Base-by-base conservation (phyloP, 805 yeast species). In the Yarrowia alimentaria region DNA sequence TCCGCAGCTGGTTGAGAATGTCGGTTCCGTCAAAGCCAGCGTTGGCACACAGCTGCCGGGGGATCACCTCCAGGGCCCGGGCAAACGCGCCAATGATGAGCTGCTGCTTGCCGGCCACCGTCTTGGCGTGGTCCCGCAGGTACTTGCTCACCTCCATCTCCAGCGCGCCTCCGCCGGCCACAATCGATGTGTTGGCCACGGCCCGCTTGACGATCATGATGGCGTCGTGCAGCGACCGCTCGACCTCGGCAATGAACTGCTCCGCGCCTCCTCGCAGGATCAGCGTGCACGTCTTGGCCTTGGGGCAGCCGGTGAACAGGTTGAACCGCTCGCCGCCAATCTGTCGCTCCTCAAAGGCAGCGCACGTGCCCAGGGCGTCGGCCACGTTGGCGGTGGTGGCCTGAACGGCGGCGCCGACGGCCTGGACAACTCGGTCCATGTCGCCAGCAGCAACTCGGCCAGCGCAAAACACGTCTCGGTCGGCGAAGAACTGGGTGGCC, bases 11-110 rank as follows among this genome's bases (percentile, higher is more conserved):
- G 68, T 93, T 93, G 60, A 93, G 78, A 54, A 93, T 71, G 65
- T 93, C 98, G n/a, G 95, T 87, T 16, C 95, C 94, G 65, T 93
- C 99, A 58, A 93, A 82, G 5, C 99, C 99, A n/a, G 96, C 99
- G 67, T 93, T 93, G 65, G 93, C 99, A 73, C 98, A 91, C 57
- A 93, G 75, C 66, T 93, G 98, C 66, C 98, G 83, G 58, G 99
- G 99, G 61, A 93, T 89, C 20, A 93, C 82, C 70, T 93, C 99
- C 53, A 93, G 74, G 1, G 98, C 95, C 59, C 85, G 84, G 18
- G 99, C 99, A 69, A 81, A 93, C 6, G 96, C 96, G 53, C 83
- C 82, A 53, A 93, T 84, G 54, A 93, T 82, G 56, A 93, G 73
- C 71, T 93, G 99, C 69, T 91, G 96, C 68, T 93, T 91, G 31